These are phyloP conservation scores for Emydomyces testavorans DNA, from an alignment of 2,329 filamentous ascomycete genomes.

Conservation along the genomic window DNA sequence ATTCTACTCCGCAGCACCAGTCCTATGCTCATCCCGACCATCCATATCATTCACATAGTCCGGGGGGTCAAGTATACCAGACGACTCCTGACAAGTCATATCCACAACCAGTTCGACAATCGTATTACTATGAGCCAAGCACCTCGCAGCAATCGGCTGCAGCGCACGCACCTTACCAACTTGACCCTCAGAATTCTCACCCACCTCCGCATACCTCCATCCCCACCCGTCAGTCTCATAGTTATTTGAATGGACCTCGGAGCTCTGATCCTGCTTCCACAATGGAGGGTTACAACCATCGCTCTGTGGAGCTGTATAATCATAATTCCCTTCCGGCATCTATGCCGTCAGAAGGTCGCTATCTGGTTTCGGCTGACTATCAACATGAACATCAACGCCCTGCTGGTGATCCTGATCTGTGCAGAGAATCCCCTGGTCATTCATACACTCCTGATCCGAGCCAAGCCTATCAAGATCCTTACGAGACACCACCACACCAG, in stretches of 20 bases:
- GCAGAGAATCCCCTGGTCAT: background rate
- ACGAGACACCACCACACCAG: constrained; percentile 13
- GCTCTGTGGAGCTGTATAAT: background rate
- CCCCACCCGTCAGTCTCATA: constrained; percentile 10
- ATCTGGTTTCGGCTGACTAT: constrained; percentile 4
- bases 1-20: constrained; percentile 9
- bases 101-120: background rate
- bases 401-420: background rate
- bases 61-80: background rate
- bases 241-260: background rate
- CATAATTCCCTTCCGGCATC: background rate
- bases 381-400: background rate
- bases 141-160: constrained; percentile 16
- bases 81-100: background rate
- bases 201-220: background rate
- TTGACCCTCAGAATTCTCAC: constrained; percentile 8
- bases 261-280: background rate
- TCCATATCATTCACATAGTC: background rate
- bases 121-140: constrained; percentile 1
- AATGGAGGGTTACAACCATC: background rate
- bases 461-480: constrained; percentile 1
- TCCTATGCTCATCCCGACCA: constrained; percentile 1
- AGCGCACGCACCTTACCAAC: constrained; percentile 12
- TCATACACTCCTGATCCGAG: constrained; percentile 5
- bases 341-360: background rate